Percentiles rank a stretch among this genome's conserved stretches.
Conservation (phyloP, 1,139 yeast genomes). For the Protomyces inouyei region DNA sequence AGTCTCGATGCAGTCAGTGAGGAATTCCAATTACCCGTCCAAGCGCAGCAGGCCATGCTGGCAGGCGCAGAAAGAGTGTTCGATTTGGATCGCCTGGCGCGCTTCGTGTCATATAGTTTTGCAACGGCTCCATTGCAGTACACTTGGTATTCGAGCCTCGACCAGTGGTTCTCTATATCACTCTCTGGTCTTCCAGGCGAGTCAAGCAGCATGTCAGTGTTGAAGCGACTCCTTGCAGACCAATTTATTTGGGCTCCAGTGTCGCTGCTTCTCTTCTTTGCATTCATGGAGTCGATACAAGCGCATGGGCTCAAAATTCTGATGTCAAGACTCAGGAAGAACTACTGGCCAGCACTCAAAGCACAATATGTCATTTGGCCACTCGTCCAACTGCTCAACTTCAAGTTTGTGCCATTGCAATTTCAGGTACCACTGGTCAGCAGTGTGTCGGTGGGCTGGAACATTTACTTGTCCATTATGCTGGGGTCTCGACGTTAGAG, state of each 20-base stretch:
- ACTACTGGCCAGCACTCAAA: constrained; percentile 23
- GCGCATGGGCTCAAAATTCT: constrained; percentile 39
- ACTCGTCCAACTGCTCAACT: constrained; percentile 65
- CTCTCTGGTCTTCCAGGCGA: background rate
- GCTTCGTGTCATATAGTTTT: constrained; percentile 25
- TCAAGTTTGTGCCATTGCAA: constrained; percentile 38
- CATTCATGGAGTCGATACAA: constrained; percentile 65
- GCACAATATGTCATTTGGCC: constrained; percentile 87
- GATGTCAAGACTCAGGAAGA: constrained; percentile 15
- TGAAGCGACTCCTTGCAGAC: constrained; percentile 43
- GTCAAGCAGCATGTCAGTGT: constrained; percentile 4
- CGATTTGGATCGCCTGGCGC: constrained; percentile 22
- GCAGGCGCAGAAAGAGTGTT: constrained; percentile 21
- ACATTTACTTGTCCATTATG: constrained; percentile 15
- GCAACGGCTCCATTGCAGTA: constrained; percentile 24
- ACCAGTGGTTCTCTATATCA: constrained; percentile 20
- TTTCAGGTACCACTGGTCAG: constrained; percentile 26
- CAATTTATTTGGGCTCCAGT: constrained; percentile 72
- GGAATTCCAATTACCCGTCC: constrained; percentile 14
- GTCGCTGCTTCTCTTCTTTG: constrained; percentile 63
- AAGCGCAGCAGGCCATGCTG: constrained; percentile 15
- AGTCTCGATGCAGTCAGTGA: constrained; percentile 18
- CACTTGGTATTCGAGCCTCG: constrained; percentile 29
- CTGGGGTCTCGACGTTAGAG: background rate
- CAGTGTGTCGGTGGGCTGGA: constrained; percentile 23